These are phyloP conservation scores for Fragilaria radians DNA, from an alignment of 108 stramenopile genomes.

Conservation along the genomic window DNA sequence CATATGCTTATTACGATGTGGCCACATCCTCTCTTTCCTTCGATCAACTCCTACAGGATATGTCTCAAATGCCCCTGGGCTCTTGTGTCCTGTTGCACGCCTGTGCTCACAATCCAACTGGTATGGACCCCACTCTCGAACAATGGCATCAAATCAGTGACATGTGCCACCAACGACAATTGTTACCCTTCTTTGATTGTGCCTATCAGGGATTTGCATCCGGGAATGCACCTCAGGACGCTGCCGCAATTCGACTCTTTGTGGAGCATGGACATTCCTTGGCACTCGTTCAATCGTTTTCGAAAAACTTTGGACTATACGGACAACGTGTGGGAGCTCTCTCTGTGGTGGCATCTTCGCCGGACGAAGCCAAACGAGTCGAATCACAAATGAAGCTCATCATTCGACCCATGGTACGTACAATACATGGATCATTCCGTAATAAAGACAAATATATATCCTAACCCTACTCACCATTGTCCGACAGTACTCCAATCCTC, in stretches of 20 bases:
- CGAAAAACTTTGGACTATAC: slow-evolving; percentile 99
- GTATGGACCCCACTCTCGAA: slow-evolving; percentile 92
- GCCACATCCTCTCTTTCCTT: slow-evolving; percentile 80
- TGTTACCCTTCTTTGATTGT: slow-evolving; percentile 95
- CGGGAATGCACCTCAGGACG: slow-evolving; percentile 92
- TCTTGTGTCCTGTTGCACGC: slow-evolving; percentile 93
- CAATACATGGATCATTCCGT: background rate
- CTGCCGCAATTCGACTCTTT: slow-evolving; percentile 91
- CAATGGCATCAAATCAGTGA: slow-evolving; percentile 94
- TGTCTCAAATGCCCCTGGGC: slow-evolving; percentile 78
- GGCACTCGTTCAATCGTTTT: slow-evolving; percentile 93
- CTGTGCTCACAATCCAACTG: slow-evolving; percentile 99
- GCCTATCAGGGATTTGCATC: slow-evolving; percentile 98
- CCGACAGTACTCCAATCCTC: slow-evolving; percentile 91
- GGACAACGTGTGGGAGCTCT: slow-evolving; percentile 96
- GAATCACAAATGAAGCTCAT: slow-evolving; percentile 92
- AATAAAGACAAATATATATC: no score
- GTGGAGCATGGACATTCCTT: slow-evolving; percentile 94
- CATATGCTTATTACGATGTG: slow-evolving; percentile 89
- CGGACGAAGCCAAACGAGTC: slow-evolving; percentile 91
- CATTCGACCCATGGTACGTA: slow-evolving; percentile 83
- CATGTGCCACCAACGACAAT: slow-evolving; percentile 65
- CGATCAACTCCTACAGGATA: slow-evolving; percentile 81
- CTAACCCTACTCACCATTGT: no score
- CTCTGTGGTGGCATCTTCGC: slow-evolving; percentile 77